phyloP scores from a whole-genome alignment of 192 early-diverging fungal genomes.

The Coemansia sp. region DNA sequence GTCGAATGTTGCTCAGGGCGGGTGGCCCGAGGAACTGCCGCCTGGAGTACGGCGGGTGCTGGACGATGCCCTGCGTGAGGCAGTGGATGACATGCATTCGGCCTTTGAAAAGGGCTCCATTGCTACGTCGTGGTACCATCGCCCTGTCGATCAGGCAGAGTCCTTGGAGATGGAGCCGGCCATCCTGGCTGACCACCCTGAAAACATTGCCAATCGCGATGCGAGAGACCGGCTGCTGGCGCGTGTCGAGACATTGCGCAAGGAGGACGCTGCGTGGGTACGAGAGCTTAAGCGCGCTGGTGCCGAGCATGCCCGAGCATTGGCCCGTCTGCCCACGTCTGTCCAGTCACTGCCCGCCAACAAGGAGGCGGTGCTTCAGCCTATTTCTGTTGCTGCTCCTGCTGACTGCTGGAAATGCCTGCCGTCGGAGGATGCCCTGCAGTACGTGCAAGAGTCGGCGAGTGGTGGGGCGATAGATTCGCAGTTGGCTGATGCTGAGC shows the following conservation, averaged over 20 bases:
- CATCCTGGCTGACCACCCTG: slow-evolving; percentile 25
- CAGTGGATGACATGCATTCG: slow-evolving; percentile 43
- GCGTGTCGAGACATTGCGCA: slow-evolving; percentile 20
- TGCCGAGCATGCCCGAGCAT: slow-evolving; percentile 18
- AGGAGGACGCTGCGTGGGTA: slow-evolving; percentile 41
- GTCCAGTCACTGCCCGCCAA: slow-evolving; percentile 19
- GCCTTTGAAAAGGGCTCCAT: slow-evolving; percentile 46
- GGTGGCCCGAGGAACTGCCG: slow-evolving; percentile 30
- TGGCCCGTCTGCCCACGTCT: slow-evolving; percentile 39
- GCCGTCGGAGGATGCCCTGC: background rate
- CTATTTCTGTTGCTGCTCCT: slow-evolving; percentile 11
- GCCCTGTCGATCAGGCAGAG: slow-evolving; percentile 19
- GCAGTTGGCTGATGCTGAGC: slow-evolving; percentile 22
- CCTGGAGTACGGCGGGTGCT: slow-evolving; percentile 17
- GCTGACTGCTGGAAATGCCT: background rate
- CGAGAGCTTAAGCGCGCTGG: slow-evolving; percentile 39
- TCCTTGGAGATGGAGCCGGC: slow-evolving; percentile 7
- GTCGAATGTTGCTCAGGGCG: background rate
- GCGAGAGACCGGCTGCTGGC: slow-evolving; percentile 20
- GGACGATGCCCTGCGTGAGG: slow-evolving; percentile 33
- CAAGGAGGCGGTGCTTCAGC: slow-evolving; percentile 7
- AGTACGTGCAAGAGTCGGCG: slow-evolving; percentile 7
- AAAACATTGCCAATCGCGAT: slow-evolving; percentile 38
- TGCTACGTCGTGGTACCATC: slow-evolving; percentile 53
- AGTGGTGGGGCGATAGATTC: background rate